Evolutionary conservation across 169 alveolate genomes (phyloP).

Genomic region (Plasmodium malariae): DNA sequence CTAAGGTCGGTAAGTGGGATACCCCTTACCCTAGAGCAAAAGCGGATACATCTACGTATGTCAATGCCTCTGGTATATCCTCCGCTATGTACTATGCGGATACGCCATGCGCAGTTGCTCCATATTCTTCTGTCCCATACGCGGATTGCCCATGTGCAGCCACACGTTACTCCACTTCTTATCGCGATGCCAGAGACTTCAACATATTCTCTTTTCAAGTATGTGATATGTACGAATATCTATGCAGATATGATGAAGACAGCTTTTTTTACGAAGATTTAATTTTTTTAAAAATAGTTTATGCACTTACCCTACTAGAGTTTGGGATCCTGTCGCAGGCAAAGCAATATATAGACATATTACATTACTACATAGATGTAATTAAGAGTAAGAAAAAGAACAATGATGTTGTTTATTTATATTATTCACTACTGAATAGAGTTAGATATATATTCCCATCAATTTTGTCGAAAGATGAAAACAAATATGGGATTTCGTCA

Average conservation of each 20-base stretch:
- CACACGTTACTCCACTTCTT: too few relatives aligned
- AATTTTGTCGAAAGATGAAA: too few relatives aligned
- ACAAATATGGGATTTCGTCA: background rate
- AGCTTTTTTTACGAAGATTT: conserved; percentile 55
- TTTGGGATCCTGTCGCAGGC: conserved; percentile 52
- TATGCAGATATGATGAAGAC: conserved; percentile 29
- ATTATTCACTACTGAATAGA: conserved; percentile 18
- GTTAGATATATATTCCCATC: conserved; percentile 28
- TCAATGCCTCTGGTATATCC: too few relatives aligned
- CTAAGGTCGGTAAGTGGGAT: too few relatives aligned
- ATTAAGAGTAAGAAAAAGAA: conserved; percentile 58
- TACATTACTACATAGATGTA: conserved; percentile 66
- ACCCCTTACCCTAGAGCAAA: too few relatives aligned
- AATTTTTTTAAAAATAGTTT: conserved; percentile 24
- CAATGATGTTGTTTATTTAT: conserved; percentile 13
- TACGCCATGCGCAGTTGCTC: too few relatives aligned
- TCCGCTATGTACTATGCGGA: too few relatives aligned
- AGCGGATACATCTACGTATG: too few relatives aligned
- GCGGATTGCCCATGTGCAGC: too few relatives aligned
- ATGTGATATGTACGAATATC: conserved; percentile 48
- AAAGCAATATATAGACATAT: conserved; percentile 32
- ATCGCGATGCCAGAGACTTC: background rate
- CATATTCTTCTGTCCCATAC: too few relatives aligned
- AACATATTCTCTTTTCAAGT: conserved; percentile 48
- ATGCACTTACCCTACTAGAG: conserved; percentile 34